A percentile compares a stretch with the other conserved stretches of the same genome.
phyloP scores from a whole-genome alignment of 106 monocot species.

The Gastrodia elata region DNA sequence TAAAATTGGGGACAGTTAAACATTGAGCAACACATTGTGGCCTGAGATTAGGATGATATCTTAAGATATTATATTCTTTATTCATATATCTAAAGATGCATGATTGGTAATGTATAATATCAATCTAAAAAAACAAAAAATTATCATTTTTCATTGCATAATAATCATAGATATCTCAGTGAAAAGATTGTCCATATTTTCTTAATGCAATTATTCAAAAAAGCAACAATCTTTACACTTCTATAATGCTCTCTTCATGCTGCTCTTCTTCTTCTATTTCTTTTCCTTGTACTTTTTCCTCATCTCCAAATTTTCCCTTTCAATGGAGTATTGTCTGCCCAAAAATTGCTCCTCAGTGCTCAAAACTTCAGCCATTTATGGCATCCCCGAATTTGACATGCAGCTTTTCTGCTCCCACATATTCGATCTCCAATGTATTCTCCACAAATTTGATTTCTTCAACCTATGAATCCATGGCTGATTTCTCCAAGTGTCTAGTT shows the following conservation, averaged over 20 bases:
- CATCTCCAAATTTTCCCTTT: slow-evolving; percentile 3
- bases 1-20: too few relatives aligned
- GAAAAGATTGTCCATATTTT: too few relatives aligned
- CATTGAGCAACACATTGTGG: too few relatives aligned
- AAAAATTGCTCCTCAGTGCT: slow-evolving; percentile 15
- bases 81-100: too few relatives aligned
- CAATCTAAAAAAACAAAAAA: too few relatives aligned
- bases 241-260: not conserved
- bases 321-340: slow-evolving; percentile 17
- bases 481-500: slow-evolving; percentile 12
- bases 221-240: not conserved
- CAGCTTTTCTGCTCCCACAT: slow-evolving; percentile 21
- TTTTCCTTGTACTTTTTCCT: slow-evolving; percentile 25
- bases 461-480: slow-evolving; percentile 12
- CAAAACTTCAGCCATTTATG: slow-evolving; percentile 15
- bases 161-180: too few relatives aligned
- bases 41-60: too few relatives aligned
- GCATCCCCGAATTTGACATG: slow-evolving; percentile 46
- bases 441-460: slow-evolving; percentile 41
- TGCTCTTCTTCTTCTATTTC: too few relatives aligned
- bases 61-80: too few relatives aligned
- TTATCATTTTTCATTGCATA: too few relatives aligned
- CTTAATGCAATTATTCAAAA: not conserved
- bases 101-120: too few relatives aligned
- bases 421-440: slow-evolving; percentile 9